Evolutionary conservation across 805 yeast species (phyloP).

Genomic region (Lipomyces lipofer): DNA sequence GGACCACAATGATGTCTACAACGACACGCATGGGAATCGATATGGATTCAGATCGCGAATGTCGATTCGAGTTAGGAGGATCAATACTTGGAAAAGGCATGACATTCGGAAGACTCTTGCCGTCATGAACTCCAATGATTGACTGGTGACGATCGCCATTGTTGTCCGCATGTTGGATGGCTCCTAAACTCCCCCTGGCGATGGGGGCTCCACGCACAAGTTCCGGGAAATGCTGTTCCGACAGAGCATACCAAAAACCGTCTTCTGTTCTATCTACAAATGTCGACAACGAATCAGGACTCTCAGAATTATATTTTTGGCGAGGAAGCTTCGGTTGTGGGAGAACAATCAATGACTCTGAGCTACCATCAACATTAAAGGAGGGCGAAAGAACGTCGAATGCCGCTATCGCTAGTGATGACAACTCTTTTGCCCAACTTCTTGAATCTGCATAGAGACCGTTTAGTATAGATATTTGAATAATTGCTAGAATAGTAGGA

Average conservation of each 20-base stretch:
- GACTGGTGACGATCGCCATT: constrained; percentile 10
- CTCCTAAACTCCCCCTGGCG: constrained; percentile 52
- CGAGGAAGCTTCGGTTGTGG: constrained; percentile 41
- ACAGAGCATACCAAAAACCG: constrained; percentile 81
- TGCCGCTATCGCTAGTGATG: constrained; percentile 33
- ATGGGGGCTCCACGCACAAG: constrained; percentile 76
- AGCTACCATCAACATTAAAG: constrained; percentile 1
- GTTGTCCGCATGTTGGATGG: constrained; percentile 3
- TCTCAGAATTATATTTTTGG: constrained; percentile 6
- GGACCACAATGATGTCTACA: constrained; percentile 14
- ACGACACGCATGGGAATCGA: constrained; percentile 21
- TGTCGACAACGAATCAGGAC: constrained; percentile 44
- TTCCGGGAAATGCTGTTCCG: constrained; percentile 74
- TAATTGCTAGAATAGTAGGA: constrained; percentile 45
- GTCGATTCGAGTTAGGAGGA: constrained; percentile 1
- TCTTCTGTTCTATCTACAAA: constrained; percentile 63
- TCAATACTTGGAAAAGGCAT: constrained; percentile 18
- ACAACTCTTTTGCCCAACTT: constrained; percentile 31
- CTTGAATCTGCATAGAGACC: constrained; percentile 10
- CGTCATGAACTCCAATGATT: constrained; percentile 28
- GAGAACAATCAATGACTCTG: constrained; percentile 36
- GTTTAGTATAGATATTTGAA: background rate
- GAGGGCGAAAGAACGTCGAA: constrained; percentile 52
- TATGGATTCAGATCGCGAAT: background rate
- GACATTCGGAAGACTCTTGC: constrained; percentile 36